Percentiles rank a stretch among this genome's conserved stretches.
phyloP scores from a whole-genome alignment of 805 yeast genomes.

The Blastobotrys muscicola region DNA sequence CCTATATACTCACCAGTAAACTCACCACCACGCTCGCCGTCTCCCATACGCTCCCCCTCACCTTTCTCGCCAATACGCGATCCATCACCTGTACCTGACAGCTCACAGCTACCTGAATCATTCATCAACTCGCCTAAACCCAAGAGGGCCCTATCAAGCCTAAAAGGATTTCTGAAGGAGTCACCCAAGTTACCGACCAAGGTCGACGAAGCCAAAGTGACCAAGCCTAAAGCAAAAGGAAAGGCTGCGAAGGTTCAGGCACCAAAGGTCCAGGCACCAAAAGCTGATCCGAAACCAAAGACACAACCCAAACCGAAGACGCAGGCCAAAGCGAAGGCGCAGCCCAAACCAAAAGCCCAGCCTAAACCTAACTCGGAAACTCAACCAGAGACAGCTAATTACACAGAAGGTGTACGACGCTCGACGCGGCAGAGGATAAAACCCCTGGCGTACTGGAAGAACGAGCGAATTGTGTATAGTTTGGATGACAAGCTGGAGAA shows the following conservation, averaged over 20 bases:
- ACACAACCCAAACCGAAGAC: not conserved
- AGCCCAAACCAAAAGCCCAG: not conserved
- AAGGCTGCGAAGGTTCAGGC: not conserved
- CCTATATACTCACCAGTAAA: too few relatives aligned
- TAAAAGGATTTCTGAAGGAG: too few relatives aligned
- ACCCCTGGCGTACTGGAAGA: slow-evolving; percentile 79
- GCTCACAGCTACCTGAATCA: too few relatives aligned
- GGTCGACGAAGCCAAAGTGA: not conserved
- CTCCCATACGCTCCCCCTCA: too few relatives aligned
- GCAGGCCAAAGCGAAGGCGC: not conserved
- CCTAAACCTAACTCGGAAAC: not conserved
- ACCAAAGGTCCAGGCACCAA: not conserved
- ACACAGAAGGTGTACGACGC: slow-evolving; percentile 31
- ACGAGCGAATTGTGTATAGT: slow-evolving; percentile 61
- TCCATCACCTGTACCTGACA: too few relatives aligned
- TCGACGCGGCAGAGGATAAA: slow-evolving; percentile 57
- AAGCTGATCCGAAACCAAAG: not conserved
- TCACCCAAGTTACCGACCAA: not conserved
- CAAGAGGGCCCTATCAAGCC: too few relatives aligned
- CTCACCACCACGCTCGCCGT: too few relatives aligned
- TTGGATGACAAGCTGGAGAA: slow-evolving; percentile 16
- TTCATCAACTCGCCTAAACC: too few relatives aligned
- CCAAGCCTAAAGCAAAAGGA: not conserved
- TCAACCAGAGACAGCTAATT: not conserved
- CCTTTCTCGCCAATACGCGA: too few relatives aligned